Conservation (phyloP, 2,329 filamentous ascomycete genomes). For the Fusarium circinatum region DNA sequence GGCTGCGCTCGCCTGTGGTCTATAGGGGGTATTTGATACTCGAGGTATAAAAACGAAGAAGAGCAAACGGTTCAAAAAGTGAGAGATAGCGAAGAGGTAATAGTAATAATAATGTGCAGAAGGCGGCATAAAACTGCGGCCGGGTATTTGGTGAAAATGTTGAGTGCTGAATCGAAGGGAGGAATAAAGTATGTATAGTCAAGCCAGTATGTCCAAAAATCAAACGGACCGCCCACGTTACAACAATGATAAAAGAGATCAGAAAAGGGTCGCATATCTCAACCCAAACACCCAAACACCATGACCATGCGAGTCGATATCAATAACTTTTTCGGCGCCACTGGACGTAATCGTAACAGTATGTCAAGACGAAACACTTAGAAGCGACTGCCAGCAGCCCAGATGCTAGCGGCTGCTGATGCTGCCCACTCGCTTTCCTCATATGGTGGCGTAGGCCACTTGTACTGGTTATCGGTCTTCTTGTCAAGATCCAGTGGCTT, state of each 20-base stretch:
- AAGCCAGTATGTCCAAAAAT: constrained; percentile 41
- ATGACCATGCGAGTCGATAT: constrained; percentile 42
- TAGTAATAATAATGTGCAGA: constrained; percentile 38
- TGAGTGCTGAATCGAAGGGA: constrained; percentile 42
- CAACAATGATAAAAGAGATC: constrained; percentile 21
- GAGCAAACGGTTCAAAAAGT: constrained; percentile 32
- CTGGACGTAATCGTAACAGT: constrained; percentile 40
- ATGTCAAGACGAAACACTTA: constrained; percentile 47
- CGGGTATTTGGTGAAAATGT: constrained; percentile 45
- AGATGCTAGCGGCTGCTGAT: constrained; percentile 82
- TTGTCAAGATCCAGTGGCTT: constrained; percentile 77
- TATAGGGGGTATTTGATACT: constrained; percentile 54
- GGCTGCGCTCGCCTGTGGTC: constrained; percentile 48
- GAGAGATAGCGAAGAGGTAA: constrained; percentile 35
- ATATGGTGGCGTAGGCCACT: constrained; percentile 96
- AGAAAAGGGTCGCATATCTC: constrained; percentile 33
- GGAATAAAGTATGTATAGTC: constrained; percentile 45
- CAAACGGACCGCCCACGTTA: constrained; percentile 39
- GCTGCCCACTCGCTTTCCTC: constrained; percentile 93
- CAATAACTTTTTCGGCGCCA: constrained; percentile 43
- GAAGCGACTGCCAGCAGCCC: constrained; percentile 74
- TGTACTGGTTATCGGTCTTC: constrained; percentile 65
- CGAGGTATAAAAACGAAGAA: constrained; percentile 43
- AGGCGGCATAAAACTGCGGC: constrained; percentile 33
- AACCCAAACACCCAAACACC: constrained; percentile 46